Evolutionary conservation across 257 asterid genomes (phyloP), one percentile per base, ranked within the genome.

Genomic region (Lantana camara): DNA sequence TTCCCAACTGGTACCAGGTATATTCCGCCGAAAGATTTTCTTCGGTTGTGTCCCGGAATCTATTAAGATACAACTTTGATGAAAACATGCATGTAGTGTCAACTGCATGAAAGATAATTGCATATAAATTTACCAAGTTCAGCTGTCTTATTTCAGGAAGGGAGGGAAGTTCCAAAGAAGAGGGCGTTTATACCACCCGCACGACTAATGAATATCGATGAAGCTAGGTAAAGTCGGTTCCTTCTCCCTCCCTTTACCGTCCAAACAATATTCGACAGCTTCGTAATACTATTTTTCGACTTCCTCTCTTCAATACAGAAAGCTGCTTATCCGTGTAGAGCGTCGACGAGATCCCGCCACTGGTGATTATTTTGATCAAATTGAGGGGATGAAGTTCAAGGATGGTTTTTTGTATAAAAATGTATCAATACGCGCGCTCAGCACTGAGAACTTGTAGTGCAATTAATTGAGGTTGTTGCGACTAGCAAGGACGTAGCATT

Each of bases 381-480:
- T 94, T 54, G 99, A 87, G 56, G 93, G 95, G 59, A 88, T 88
- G 97, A 52, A 85, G 96, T 94, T 94, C 80, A 94, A 88, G 79
- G 99, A 94, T 64, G 97, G 99, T 32, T 90, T 94, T 74, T 69
- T 90, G 56, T 88, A 88, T 66, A 94, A 94, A 81, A 82, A 83
- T 16, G 90, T 83, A 40, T 78, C 99, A n/a, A 69, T 84, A 83
- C 90, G 83, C 81, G 90, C 99, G 4, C 83, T 94, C 73, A 86
- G 95, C 75, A 83, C 89, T 44, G 82, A 71, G 77, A 85, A 82
- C 61, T 82, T 86, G 47, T 96, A 94, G 46, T n/a, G n/a, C n/a
- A n/a, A n/a, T n/a, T n/a, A n/a, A n/a, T n/a, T n/a, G n/a, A n/a
- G n/a, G n/a, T n/a, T n/a, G n/a, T n/a, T n/a, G n/a, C n/a, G n/a